Base-by-base conservation (phyloP, 306 rosid genomes). In the Aeschynomene evenia region DNA sequence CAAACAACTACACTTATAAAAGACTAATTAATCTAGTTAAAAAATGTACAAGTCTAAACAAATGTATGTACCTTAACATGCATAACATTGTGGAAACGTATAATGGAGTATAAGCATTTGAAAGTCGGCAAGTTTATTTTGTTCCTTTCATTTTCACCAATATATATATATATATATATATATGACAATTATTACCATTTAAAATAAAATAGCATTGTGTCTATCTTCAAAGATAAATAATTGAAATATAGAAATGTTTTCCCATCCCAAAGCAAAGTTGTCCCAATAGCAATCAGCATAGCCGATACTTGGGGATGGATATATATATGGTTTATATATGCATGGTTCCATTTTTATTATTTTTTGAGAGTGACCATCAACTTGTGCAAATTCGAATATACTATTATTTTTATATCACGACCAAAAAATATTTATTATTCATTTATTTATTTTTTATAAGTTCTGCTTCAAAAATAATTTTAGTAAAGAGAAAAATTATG, bases 341-440 rank as follows among this genome's bases (percentile, higher is more conserved):
- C 53, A 54, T 40, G 23, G 28, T 65, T 65, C 80, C 81, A 77
- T 60, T 77, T 81, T 56, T 37, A 42, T 39, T 37, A 62, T 58
- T 26, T 33, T 19, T 4, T n/a, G 1, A 16, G 37, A 60, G 67
- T 52, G 72, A 37, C 14, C 69, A 43, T 52, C 40, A 15, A 53
- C 61, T 1, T 48, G 33, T 72, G 11, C 51, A 7, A 29, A 19
- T 57, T 57, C n/a, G n/a, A n/a, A n/a, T n/a, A n/a, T n/a, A 28
- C 5, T 28, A 28, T 28, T 28, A 28, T 28, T 28, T 28, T n/a
- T n/a, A n/a, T n/a, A 0, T 28, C 31, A 28, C 6, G 31, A 3
- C 31, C 6, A 0, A 2, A 28, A 28, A 28, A 28, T 0, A 66
- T 6, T 4, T 28, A 33, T 20, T 46, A 72, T 49, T 50, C 16